A percentile compares a stretch with the other conserved stretches of the same genome.
Evolutionary conservation across 139 green algal genomes (phyloP).

Genomic region (Mychonastes homosphaera): DNA sequence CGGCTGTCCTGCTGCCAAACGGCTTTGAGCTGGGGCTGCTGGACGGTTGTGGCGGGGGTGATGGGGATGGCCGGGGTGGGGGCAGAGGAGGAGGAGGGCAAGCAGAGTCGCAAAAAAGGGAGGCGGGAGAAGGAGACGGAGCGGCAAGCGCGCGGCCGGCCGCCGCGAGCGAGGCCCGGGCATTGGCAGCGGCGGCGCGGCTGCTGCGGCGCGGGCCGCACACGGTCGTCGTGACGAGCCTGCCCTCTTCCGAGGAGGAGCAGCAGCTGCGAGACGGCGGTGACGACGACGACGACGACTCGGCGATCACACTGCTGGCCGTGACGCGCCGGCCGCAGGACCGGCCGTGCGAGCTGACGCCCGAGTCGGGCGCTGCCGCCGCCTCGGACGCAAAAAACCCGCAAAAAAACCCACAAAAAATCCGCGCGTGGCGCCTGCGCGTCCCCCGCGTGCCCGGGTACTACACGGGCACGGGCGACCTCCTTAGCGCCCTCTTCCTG

Average conservation of each 20-base stretch:
- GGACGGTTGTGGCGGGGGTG: conserved; percentile 25
- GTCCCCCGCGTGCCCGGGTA: conserved; percentile 54
- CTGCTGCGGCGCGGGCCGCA: too few relatives aligned
- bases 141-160: background rate
- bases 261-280: background rate
- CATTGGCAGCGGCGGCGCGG: background rate
- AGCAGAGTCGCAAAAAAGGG: background rate
- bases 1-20: conserved; percentile 77
- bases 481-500: too few relatives aligned
- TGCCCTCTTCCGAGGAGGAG: background rate
- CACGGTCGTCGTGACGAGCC: too few relatives aligned
- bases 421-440: conserved; percentile 26
- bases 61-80: conserved; percentile 34
- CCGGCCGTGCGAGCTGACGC: too few relatives aligned
- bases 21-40: conserved; percentile 81
- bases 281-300: too few relatives aligned
- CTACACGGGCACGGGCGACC: conserved; percentile 71
- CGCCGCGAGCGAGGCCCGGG: background rate
- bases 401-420: too few relatives aligned
- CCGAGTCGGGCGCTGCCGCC: too few relatives aligned
- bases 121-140: conserved; percentile 1
- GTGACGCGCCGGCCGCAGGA: conserved; percentile 46
- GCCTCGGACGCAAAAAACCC: too few relatives aligned
- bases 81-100: conserved; percentile 17
- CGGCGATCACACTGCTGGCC: conserved; percentile 58